Conservation (phyloP, 345 rosid species). For the Camelina sativa region DNA sequence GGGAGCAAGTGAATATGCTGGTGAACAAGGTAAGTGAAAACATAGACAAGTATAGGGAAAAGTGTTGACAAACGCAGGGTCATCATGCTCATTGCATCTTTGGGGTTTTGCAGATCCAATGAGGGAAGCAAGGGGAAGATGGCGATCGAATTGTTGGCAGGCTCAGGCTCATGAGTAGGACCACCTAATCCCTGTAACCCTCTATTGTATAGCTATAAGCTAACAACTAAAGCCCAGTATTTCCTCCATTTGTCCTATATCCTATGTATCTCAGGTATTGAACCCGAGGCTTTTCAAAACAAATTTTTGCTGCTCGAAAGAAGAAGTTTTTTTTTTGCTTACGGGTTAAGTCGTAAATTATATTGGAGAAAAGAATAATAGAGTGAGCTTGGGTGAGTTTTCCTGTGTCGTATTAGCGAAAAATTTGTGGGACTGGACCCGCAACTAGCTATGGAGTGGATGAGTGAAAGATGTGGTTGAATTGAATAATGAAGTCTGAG, state of each 20-base stretch:
- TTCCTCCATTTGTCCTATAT: background rate
- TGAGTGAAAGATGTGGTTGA: background rate
- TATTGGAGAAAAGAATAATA: constrained; percentile 17
- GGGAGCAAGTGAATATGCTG: constrained; percentile 98
- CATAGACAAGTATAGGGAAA: background rate
- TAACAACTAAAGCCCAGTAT: background rate
- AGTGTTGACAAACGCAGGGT: background rate
- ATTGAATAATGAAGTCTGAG: background rate
- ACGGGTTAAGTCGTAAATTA: constrained; percentile 28
- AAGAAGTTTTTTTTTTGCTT: background rate
- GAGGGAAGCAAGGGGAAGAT: constrained; percentile 36
- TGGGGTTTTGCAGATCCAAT: constrained; percentile 35
- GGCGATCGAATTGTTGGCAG: constrained; percentile 14
- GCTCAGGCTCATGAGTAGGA: constrained; percentile 15
- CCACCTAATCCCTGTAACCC: constrained; percentile 13
- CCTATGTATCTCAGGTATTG: constrained; percentile 2
- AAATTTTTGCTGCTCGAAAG: constrained; percentile 12
- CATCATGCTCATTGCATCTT: constrained; percentile 31
- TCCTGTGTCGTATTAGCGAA: background rate
- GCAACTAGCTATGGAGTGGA: too few species aligned
- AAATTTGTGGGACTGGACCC: background rate
- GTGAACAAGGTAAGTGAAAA: constrained; percentile 79
- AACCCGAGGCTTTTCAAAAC: background rate
- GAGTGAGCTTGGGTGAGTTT: background rate
- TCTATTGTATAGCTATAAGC: constrained; percentile 37